Evolutionary conservation across 352 stramenopile genomes (phyloP).

Genomic region (Globisporangium parvum): DNA sequence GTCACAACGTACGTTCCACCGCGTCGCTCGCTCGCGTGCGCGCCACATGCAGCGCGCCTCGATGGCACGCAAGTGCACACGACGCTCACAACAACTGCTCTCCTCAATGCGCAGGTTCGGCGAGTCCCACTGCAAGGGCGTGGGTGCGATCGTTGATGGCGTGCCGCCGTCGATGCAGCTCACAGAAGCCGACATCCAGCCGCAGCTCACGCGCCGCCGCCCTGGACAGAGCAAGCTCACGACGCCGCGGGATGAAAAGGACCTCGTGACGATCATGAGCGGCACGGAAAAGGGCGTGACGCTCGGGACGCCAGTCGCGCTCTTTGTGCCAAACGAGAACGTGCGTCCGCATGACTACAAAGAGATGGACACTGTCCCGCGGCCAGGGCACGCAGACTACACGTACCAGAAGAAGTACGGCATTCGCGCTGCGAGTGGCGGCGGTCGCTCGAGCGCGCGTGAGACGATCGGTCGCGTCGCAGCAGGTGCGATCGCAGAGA

Average conservation of each 20-base stretch:
- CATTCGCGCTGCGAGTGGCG: conserved; percentile 94
- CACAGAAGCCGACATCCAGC: conserved; percentile 94
- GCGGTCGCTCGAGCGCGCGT: conserved; percentile 92
- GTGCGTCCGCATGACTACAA: conserved; percentile 96
- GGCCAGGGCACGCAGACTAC: conserved; percentile 96
- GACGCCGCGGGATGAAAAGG: conserved; percentile 96
- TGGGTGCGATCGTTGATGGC: conserved; percentile 97
- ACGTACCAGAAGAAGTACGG: conserved; percentile 99
- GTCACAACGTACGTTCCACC: conserved; percentile 88
- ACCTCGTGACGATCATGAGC: conserved; percentile 96
- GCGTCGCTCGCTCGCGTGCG: neutral
- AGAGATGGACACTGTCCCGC: conserved; percentile 91
- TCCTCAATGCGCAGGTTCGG: conserved; percentile 78
- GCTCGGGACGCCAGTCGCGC: conserved; percentile 95
- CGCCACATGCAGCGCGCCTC: neutral
- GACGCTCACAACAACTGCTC: neutral
- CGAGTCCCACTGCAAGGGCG: conserved; percentile 97
- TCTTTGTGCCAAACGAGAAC: conserved; percentile 98
- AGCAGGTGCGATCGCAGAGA: conserved; percentile 94
- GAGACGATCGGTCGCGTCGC: conserved; percentile 99
- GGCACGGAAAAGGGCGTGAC: conserved; percentile 92
- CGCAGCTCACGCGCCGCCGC: conserved; percentile 94
- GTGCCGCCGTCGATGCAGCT: conserved; percentile 95
- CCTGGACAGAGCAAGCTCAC: conserved; percentile 98
- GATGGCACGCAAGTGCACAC: neutral